phyloP scores from a whole-genome alignment of 2,329 filamentous ascomycete genomes.

The Cryphonectria nitschkei region DNA sequence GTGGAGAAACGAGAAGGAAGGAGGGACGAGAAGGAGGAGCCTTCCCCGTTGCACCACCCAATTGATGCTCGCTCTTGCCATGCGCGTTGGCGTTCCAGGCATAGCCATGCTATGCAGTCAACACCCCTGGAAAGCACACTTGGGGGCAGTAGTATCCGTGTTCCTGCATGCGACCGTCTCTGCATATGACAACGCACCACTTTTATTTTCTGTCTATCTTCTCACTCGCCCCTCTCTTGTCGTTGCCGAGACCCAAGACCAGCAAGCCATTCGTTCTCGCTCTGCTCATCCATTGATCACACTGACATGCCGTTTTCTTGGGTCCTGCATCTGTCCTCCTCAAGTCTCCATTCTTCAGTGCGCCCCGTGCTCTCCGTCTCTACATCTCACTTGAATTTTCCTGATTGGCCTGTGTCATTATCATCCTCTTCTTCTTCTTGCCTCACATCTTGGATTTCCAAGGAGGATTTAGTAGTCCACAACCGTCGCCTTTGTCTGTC shows the following conservation, averaged over 20 bases:
- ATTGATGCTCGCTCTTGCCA: background rate
- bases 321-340: no score
- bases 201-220: background rate
- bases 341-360: background rate
- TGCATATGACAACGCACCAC: conserved; percentile 8
- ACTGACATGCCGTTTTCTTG: background rate
- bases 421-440: background rate
- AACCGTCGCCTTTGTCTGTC: conserved; percentile 17
- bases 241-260: no score
- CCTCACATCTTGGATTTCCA: conserved; percentile 10
- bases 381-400: background rate
- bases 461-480: conserved; percentile 9
- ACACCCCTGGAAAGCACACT: background rate
- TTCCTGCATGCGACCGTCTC: conserved; percentile 1
- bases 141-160: background rate
- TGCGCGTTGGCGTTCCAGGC: background rate
- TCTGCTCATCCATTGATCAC: background rate
- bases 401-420: background rate
- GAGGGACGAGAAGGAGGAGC: background rate
- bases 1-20: no score
- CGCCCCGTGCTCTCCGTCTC: background rate
- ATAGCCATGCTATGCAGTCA: background rate
- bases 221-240: no score
- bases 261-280: no score
- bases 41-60: background rate